Conservation (phyloP, 75 land plant species). For the Cunninghamia lanceolata region DNA sequence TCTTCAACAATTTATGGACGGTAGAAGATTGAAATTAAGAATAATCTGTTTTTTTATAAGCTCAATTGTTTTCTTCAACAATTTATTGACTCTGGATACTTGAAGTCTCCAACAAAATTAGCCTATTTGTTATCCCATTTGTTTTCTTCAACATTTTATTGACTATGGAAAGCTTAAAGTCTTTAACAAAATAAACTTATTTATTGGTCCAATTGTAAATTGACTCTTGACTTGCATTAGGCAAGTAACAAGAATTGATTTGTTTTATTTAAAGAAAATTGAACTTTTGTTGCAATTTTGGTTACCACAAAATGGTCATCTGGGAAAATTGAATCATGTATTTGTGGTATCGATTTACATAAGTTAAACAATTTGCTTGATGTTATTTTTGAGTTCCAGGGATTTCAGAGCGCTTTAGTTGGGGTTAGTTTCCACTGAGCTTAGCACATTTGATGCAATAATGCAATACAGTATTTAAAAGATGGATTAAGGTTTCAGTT, state of each 20-base stretch:
- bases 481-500: not conserved
- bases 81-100: not conserved
- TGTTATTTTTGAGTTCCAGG: not conserved
- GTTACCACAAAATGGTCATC: not conserved
- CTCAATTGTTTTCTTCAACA: not conserved
- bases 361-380: not conserved
- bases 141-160: not conserved
- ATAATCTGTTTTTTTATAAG: too few species aligned
- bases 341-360: not conserved
- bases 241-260: not conserved
- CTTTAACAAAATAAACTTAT: not conserved
- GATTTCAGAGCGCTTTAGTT: not conserved
- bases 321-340: not conserved
- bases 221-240: too few species aligned
- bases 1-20: not conserved
- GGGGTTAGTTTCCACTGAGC: not conserved
- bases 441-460: not conserved
- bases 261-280: not conserved
- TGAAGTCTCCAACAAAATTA: too few species aligned
- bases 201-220: not conserved
- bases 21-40: not conserved
- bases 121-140: not conserved
- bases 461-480: not conserved
- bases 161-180: not conserved
- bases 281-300: not conserved